Evolutionary conservation across 257 asterid species (phyloP), one percentile per base, ranked within the genome.

Genomic region (Solanum sejunctum): DNA sequence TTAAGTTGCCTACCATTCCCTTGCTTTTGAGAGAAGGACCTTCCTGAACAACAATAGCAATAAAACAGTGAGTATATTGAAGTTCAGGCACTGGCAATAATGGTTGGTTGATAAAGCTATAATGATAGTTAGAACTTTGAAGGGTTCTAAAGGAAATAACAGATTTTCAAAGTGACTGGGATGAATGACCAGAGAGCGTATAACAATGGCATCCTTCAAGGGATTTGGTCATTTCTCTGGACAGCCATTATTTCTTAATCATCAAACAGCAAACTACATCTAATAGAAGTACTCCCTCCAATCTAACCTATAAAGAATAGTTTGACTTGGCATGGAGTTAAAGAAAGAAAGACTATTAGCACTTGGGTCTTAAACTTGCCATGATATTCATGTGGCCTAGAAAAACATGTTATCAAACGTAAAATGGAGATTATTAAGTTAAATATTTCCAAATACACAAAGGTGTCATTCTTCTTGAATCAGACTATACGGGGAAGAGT

Each of bases 1-100:
- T 85, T 41, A 88, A 83, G 88, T 86, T 90, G 87, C 88, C 91
- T 18, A 98, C 96, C 89, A 83, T 91, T 87, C 99, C 98, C 92
- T 91, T 95, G 92, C 98, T 92, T 90, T 93, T 97, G 83, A 95
- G 95, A 72, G 91, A 86, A 28, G 98, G 92, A 63, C 98, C 99
- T 89, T 95, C 98, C 99, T 97, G 93, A 80, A 81, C 67, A 87
- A 84, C 64, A 86, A 36, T 49, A 83, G 77, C 64, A 84, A 57
- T 56, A 73, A 52, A 23, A 81, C 85, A 78, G 26, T 69, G 54
- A 84, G 79, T 16, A 58, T 26, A 49, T 79, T 79, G 45, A 7
- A 63, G 75, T 23, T 52, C 64, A 8, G 63, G 66, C 13, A 2
- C 63, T 15, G 10, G 55, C 6, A 43, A 26, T n/a, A 72, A 41